A percentile compares a stretch with the other conserved stretches of the same genome.
Conservation (phyloP, 139 green algal genomes). For the Micromonas commoda region DNA sequence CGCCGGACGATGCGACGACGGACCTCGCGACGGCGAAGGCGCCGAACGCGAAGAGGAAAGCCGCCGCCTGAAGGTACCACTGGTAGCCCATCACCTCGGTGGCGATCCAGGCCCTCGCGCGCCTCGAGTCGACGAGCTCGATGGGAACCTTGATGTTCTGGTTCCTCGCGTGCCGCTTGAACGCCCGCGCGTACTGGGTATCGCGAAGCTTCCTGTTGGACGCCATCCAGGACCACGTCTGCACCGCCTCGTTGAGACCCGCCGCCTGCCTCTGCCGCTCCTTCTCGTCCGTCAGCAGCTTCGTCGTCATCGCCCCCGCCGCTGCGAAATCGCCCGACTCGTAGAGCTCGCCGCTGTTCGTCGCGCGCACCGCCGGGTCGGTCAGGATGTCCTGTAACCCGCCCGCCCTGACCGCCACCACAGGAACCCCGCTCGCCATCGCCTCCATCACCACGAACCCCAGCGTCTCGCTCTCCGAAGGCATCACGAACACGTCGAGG, state of each 20-base stretch:
- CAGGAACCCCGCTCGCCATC: conserved; percentile 82
- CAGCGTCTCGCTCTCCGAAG: conserved; percentile 83
- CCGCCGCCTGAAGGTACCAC: not conserved
- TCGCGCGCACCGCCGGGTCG: not conserved
- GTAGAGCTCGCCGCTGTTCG: conserved; percentile 1
- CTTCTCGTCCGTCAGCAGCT: not conserved
- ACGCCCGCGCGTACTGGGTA: conserved; percentile 20
- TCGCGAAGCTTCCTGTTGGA: conserved; percentile 31
- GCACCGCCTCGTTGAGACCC: conserved; percentile 22
- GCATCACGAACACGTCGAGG: conserved; percentile 94
- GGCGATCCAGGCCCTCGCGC: not conserved
- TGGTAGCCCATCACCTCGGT: not conserved
- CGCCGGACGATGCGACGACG: not conserved
- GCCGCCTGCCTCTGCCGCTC: not conserved
- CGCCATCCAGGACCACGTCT: conserved; percentile 37
- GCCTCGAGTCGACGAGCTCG: not conserved
- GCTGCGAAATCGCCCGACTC: not conserved
- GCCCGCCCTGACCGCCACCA: conserved; percentile 80
- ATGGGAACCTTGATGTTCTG: not conserved
- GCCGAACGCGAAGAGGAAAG: not conserved
- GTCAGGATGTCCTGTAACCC: conserved; percentile 33
- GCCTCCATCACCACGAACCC: conserved; percentile 97
- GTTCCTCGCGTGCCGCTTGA: not conserved
- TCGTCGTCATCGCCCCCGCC: conserved; percentile 2
- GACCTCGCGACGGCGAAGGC: not conserved